Conservation (phyloP, 2,329 filamentous ascomycete species). For the Penicillium capsulatum region DNA sequence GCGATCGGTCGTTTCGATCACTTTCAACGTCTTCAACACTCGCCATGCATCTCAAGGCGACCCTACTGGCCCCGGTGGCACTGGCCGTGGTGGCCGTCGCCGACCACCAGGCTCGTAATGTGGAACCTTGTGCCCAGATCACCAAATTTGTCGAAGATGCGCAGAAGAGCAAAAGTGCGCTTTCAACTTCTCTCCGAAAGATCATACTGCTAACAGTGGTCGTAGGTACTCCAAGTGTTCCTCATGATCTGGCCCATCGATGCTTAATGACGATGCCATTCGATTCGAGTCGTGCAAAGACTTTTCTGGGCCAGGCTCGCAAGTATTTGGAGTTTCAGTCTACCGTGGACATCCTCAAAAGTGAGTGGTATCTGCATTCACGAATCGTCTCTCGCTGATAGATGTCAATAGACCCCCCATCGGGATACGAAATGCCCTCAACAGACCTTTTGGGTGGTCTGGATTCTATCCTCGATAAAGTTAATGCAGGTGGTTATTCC, state of each 20-base stretch:
- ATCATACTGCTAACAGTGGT: constrained; percentile 10
- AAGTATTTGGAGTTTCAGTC: constrained; percentile 49
- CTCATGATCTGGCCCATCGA: constrained; percentile 20
- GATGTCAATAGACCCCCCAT: constrained; percentile 43
- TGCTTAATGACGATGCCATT: constrained; percentile 32
- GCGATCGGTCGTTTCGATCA: constrained; percentile 2
- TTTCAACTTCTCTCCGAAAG: not conserved
- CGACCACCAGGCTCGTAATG: constrained; percentile 10
- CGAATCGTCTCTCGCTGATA: constrained; percentile 6
- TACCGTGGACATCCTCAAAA: constrained; percentile 46
- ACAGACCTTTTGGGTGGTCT: constrained; percentile 49
- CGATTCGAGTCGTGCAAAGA: constrained; percentile 20
- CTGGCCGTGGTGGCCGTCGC: constrained; percentile 13
- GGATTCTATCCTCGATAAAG: constrained; percentile 45
- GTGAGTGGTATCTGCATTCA: constrained; percentile 7
- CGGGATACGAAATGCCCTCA: constrained; percentile 48
- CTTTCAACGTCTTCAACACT: constrained; percentile 8
- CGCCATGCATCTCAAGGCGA: constrained; percentile 15
- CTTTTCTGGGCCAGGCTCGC: constrained; percentile 23
- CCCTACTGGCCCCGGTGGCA: constrained; percentile 7
- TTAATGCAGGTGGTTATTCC: constrained; percentile 41
- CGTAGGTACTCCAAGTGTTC: constrained; percentile 11
- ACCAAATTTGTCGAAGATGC: constrained; percentile 15
- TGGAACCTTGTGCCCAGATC: constrained; percentile 22
- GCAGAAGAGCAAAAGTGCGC: constrained; percentile 17